Base-by-base conservation (phyloP, 176 grass and related monocot genomes). In the Cocos nucifera region DNA sequence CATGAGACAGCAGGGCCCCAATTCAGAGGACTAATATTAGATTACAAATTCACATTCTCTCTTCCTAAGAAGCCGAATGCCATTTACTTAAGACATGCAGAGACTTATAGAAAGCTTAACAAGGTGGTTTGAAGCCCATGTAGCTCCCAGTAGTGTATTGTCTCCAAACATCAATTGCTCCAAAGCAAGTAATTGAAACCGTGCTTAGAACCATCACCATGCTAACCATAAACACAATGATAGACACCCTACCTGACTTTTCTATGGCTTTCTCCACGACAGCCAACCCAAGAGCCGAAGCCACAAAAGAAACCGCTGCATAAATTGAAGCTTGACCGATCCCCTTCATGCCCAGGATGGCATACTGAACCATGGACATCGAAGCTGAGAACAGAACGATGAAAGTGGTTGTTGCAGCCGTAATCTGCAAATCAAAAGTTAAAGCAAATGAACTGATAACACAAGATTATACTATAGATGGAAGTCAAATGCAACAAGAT, bases 321-420 rank as follows among this genome's bases (percentile, higher is more conserved):
- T 89, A 95, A 0, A 80, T 10, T 44, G 50, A 56, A 1, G 89
- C 79, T 66, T 83, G 65, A 1, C 55, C 63, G 22, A 95, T 76
- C 17, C 63, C 79, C 2, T 44, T 7, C 89, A 95, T 83, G 54
- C 79, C 89, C 22, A 95, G 64, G 59, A 95, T 70, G 20, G 83
- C 61, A 69, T 78, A 95, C 80, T 95, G 85, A 12, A 70, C 79
- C 89, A 89, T 95, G 19, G 89, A 86, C 89, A 95, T 95, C 0
- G 85, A 89, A 14, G 89, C 61, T 0, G 79, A 89, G 73, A 95
- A 95, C 7, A 89, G 69, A 5, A 89, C 82, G 82, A 95, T 95
- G 27, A 95, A 79, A n/a, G 73, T 80, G 39, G 85, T 69, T 5
- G 85, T 89, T 8, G 79, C 85, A 18, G 85, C 76, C 4, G 89